Base-by-base conservation (phyloP, 163 green algal species). In the Chloromonas sp. region DNA sequence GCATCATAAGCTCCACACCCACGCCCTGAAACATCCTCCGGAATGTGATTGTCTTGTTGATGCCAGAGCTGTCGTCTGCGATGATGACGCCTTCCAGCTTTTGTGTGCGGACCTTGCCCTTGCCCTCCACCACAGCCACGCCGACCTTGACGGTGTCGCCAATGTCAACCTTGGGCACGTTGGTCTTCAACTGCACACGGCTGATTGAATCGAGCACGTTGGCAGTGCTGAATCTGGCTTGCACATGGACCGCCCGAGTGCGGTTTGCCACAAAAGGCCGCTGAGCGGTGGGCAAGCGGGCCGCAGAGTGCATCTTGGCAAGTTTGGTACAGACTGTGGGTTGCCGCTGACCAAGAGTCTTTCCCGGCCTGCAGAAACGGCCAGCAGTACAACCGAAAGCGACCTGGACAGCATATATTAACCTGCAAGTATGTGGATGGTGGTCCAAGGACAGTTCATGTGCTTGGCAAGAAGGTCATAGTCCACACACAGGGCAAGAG, bases 51-150 rank as follows among this genome's bases (percentile, higher is more conserved):
- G 87, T 94, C 61, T 86, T 91, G 85, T 89, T 91, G 85, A 87
- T 89, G 80, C 87, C 92, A 60, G 81, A 82, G 62, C 89, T 87
- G 14, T 87, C 77, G 57, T 84, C 82, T 0, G 87, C 90, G 76
- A 93, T 93, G 66, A 93, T 89, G 14, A 89, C 81, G 71, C 90
- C 90, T 78, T 93, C 90, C 59, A 93, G 84, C n/a, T 85, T 89
- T 82, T 92, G 90, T 14, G 88, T 92, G 36, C 90, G 88, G 11
- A 88, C 79, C 62, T 84, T 84, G 57, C 81, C 81, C 81, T 84
- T 93, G 66, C 85, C 88, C 85, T 93, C 90, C n/a, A 79, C 36
- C 60, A 93, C 90, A 1, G 87, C 83, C 76, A 93, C 70, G 61
- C 85, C 86, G 60, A 92, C 15, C 76, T 90, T 90, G 0, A 93